Evolutionary conservation across 495 filamentous ascomycete species (phyloP).

Genomic region (Halenospora varia): DNA sequence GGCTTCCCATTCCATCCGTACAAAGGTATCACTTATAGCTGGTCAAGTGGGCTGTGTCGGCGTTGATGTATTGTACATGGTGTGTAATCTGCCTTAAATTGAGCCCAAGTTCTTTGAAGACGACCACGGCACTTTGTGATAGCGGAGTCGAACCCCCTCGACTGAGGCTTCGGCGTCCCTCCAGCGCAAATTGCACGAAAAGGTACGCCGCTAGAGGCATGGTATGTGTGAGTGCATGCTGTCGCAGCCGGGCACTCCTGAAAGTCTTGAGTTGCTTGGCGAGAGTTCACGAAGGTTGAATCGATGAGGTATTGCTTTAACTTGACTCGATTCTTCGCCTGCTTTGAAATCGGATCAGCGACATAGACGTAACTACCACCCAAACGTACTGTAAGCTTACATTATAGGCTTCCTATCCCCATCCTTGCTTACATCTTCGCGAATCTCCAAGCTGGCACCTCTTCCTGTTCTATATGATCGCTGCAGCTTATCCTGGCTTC

Average conservation of each 20-base stretch:
- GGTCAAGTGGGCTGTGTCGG: constrained; percentile 7
- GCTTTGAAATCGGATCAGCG: constrained; percentile 12
- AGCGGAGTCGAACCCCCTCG: constrained; percentile 14
- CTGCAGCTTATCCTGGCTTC: constrained; percentile 20
- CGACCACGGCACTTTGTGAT: constrained; percentile 12
- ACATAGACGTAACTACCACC: constrained; percentile 11
- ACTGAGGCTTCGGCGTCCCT: constrained; percentile 16
- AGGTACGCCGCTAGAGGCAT: constrained; percentile 16
- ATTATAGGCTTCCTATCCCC: constrained; percentile 13
- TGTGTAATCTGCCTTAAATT: constrained; percentile 16
- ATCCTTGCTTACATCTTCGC: constrained; percentile 21
- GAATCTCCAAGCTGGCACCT: constrained; percentile 14
- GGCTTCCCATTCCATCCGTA: constrained; percentile 15
- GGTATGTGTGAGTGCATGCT: constrained; percentile 14
- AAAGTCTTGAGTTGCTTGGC: constrained; percentile 14
- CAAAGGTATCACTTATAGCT: constrained; percentile 10
- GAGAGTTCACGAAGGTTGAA: constrained; percentile 16
- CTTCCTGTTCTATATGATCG: constrained; percentile 19
- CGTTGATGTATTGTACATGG: constrained; percentile 11
- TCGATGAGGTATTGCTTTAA: too few species aligned
- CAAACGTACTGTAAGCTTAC: constrained; percentile 16
- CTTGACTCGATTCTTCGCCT: constrained; percentile 13
- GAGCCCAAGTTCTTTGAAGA: constrained; percentile 14
- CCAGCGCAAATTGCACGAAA: constrained; percentile 14
- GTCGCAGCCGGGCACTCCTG: constrained; percentile 9